A percentile compares a stretch with the other conserved stretches of the same genome.
Conservation (phyloP, 495 filamentous ascomycete genomes). For the Aspergillus carlsbadensis region DNA sequence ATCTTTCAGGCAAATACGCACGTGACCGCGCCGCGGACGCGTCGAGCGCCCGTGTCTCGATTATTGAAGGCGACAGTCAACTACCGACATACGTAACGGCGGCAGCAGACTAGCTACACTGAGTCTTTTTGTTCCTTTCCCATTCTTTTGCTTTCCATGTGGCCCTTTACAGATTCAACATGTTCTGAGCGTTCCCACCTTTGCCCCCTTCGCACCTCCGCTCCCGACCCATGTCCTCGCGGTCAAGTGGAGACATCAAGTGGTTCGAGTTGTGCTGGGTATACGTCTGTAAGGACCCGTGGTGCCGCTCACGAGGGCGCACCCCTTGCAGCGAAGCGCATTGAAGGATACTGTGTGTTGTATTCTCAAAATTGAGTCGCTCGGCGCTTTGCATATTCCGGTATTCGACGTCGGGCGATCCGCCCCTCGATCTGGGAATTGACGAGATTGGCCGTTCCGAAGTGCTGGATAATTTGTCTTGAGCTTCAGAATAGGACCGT, state of each 20-base stretch:
- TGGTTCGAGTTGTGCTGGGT: conserved; percentile 4
- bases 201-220: neutral
- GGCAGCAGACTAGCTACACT: neutral
- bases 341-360: neutral
- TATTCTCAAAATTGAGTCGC: neutral
- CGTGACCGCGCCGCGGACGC: conserved; percentile 44
- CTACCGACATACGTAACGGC: neutral
- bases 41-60: conserved; percentile 21
- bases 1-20: conserved; percentile 14
- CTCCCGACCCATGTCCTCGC: conserved; percentile 5
- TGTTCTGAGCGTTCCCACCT: neutral
- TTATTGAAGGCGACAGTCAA: neutral
- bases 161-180: neutral
- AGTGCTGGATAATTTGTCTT: neutral
- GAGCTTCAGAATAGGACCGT: no score
- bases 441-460: conserved; percentile 2
- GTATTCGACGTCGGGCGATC: conserved; percentile 12
- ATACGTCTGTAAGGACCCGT: conserved; percentile 11
- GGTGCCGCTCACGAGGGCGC: conserved; percentile 10
- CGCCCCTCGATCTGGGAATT: conserved; percentile 12
- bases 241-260: conserved; percentile 15
- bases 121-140: neutral
- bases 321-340: conserved; percentile 16
- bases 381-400: neutral
- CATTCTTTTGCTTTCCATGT: neutral